These are phyloP conservation scores for Candida pseudoviswanathii DNA, from an alignment of 1,139 yeast species.

Conservation along the genomic window DNA sequence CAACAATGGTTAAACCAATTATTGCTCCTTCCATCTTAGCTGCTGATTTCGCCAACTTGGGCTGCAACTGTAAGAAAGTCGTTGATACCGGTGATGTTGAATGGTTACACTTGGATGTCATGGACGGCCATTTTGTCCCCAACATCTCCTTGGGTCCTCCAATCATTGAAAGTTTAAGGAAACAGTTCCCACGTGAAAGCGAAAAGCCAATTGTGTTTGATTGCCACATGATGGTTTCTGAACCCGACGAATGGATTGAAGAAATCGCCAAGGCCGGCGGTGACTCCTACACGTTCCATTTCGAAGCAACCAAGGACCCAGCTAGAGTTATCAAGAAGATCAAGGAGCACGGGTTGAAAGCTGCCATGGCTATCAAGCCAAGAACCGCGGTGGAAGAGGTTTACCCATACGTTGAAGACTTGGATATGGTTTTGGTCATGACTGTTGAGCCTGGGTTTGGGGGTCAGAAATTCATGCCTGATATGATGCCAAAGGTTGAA, in stretches of 20 bases:
- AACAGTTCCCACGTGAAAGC: conserved; percentile 63
- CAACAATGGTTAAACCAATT: conserved; percentile 69
- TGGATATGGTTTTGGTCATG: conserved; percentile 95
- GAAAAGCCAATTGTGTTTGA: conserved; percentile 73
- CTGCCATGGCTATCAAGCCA: conserved; percentile 94
- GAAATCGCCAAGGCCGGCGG: conserved; percentile 95
- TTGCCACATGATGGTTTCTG: conserved; percentile 98
- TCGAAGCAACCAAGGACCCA: conserved; percentile 89
- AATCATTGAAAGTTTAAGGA: conserved; percentile 76
- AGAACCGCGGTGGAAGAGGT: conserved; percentile 87
- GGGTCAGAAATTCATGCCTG: conserved; percentile 93
- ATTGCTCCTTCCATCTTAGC: conserved; percentile 97
- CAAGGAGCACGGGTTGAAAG: conserved; percentile 81
- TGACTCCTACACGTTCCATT: conserved; percentile 94
- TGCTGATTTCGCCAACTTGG: conserved; percentile 89
- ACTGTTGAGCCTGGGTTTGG: conserved; percentile 99
- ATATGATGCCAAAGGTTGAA: conserved; percentile 95
- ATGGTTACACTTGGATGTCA: conserved; percentile 97
- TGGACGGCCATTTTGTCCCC: conserved; percentile 99
- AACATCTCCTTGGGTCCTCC: conserved; percentile 94
- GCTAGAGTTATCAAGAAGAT: conserved; percentile 72
- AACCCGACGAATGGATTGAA: conserved; percentile 94
- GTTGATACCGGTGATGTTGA: conserved; percentile 73
- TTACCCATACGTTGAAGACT: conserved; percentile 69
- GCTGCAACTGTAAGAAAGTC: conserved; percentile 82